Base-by-base conservation (phyloP, 2,329 filamentous ascomycete genomes). In the Exophiala sideris region DNA sequence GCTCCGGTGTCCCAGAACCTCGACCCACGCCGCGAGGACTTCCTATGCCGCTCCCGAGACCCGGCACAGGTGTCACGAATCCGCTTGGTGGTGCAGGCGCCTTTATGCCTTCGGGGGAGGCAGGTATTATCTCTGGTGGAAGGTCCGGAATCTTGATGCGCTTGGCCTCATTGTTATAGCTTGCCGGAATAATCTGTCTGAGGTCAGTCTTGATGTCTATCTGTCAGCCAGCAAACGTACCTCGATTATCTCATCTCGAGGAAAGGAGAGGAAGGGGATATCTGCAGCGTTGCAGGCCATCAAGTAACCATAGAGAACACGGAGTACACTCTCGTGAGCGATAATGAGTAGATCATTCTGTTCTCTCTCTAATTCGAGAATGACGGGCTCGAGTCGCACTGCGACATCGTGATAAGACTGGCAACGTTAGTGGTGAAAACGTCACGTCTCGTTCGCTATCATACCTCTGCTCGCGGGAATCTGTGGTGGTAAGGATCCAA, bases 281-380 rank as follows among this genome's bases (percentile, higher is more conserved):
- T 95, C 91, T 71, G 87, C 88, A 7, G 95, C 91, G 68, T 92
- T 94, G 74, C 94, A 97, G 64, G 95, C 94, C 94, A 99, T 99
- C 36, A 99, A 79, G 71, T 99, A 99, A 20, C 91, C 91, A 68
- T 99, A 99, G 3, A 99, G 80, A 20, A 99, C 94, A 40, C 94
- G 88, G 44, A 99, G 80, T n/a, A 99, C 94, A 48, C 90, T 95
- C 71, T 99, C 94, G 70, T 99, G 94, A 0, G 94, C 94, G 63
- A 99, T 96, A 67, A 99, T 96, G 49, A 99, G 81, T n/a, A 99
- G 80, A 68, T 99, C 94, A 62, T 95, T 95, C 65, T 96, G 89
- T 74, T 99, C 94, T 40, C 94, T 86, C 75, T 99, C 94, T 11
- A 99, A 82, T 70, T 99, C 94, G 29, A 99, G 82, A 67, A 99